Evolutionary conservation across 108 stramenopile genomes (phyloP).

Genomic region (Schizochytrium sp.): DNA sequence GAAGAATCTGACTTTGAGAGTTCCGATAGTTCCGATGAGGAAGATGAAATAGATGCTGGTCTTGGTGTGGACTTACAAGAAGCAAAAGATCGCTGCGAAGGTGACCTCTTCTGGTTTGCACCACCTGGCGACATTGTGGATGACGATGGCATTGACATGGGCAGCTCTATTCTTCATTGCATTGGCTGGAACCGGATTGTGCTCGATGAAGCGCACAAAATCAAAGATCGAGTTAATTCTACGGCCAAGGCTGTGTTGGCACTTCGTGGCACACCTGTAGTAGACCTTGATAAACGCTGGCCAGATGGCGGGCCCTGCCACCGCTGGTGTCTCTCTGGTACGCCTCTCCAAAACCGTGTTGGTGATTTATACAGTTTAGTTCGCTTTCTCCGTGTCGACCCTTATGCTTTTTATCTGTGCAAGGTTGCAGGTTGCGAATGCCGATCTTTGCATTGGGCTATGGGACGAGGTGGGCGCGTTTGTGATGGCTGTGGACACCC

Average conservation of each 20-base stretch:
- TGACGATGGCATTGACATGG: constrained; percentile 51
- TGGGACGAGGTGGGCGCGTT: constrained; percentile 82
- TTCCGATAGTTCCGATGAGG: background rate
- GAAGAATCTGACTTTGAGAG: constrained; percentile 17
- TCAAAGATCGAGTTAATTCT: constrained; percentile 43
- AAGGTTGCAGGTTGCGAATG: constrained; percentile 86
- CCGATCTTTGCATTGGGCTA: constrained; percentile 92
- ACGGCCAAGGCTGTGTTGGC: constrained; percentile 96
- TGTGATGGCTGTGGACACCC: constrained; percentile 90
- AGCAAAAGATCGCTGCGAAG: constrained; percentile 33
- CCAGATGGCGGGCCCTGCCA: constrained; percentile 54
- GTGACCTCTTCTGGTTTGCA: constrained; percentile 4
- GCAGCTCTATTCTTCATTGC: background rate
- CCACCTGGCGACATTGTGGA: constrained; percentile 37
- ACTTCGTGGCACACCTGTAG: constrained; percentile 79
- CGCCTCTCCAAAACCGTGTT: constrained; percentile 98
- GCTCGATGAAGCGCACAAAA: constrained; percentile 61
- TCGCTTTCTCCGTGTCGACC: constrained; percentile 92
- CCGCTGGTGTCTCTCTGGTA: constrained; percentile 94
- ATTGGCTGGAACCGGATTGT: constrained; percentile 62
- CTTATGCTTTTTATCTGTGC: constrained; percentile 97
- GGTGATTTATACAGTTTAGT: constrained; percentile 96
- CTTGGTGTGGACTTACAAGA: background rate
- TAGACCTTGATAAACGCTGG: constrained; percentile 72
- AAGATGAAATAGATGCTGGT: constrained; percentile 8